Evolutionary conservation across 2,329 filamentous ascomycete genomes (phyloP).

Genomic region (Stagonosporopsis vannaccii): DNA sequence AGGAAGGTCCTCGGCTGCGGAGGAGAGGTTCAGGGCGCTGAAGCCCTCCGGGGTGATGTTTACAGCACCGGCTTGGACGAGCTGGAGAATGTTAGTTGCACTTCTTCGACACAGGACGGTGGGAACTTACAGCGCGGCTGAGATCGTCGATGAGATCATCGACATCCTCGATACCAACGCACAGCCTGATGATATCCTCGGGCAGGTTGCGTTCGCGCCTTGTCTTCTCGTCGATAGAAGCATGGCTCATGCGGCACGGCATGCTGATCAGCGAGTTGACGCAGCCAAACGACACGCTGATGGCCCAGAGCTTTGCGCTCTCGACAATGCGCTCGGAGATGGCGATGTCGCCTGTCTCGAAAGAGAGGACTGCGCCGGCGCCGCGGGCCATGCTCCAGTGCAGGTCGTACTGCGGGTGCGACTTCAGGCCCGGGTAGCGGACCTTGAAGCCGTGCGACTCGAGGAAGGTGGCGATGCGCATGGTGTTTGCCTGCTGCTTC

Average conservation of each 20-base stretch:
- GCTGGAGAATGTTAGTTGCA: slow-evolving; percentile 45
- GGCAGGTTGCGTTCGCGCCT: slow-evolving; percentile 76
- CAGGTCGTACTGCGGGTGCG: slow-evolving; percentile 94
- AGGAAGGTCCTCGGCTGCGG: slow-evolving; percentile 18
- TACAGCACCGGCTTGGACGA: slow-evolving; percentile 94
- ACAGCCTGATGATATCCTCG: slow-evolving; percentile 94
- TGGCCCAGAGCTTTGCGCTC: slow-evolving; percentile 88
- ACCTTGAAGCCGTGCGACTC: slow-evolving; percentile 92
- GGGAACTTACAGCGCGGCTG: slow-evolving; percentile 78
- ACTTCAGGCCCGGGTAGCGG: slow-evolving; percentile 90
- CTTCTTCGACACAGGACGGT: too few species aligned
- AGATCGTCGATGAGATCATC: slow-evolving; percentile 94
- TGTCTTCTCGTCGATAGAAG: slow-evolving; percentile 96
- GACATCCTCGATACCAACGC: slow-evolving; percentile 93
- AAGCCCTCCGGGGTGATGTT: slow-evolving; percentile 85
- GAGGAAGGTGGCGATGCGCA: slow-evolving; percentile 89
- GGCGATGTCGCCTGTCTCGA: slow-evolving; percentile 87
- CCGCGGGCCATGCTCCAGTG: slow-evolving; percentile 96
- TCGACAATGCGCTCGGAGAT: slow-evolving; percentile 94
- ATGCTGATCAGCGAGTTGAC: slow-evolving; percentile 99
- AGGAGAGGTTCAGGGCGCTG: slow-evolving; percentile 60
- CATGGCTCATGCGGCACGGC: slow-evolving; percentile 99
- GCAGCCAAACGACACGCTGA: slow-evolving; percentile 96
- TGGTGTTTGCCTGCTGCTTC: slow-evolving; percentile 93
- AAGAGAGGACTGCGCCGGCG: slow-evolving; percentile 91